A percentile compares a stretch with the other conserved stretches of the same genome.
Evolutionary conservation across 768 basidiomycete species (phyloP).

Genomic region (Pleurotus cornucopiae): DNA sequence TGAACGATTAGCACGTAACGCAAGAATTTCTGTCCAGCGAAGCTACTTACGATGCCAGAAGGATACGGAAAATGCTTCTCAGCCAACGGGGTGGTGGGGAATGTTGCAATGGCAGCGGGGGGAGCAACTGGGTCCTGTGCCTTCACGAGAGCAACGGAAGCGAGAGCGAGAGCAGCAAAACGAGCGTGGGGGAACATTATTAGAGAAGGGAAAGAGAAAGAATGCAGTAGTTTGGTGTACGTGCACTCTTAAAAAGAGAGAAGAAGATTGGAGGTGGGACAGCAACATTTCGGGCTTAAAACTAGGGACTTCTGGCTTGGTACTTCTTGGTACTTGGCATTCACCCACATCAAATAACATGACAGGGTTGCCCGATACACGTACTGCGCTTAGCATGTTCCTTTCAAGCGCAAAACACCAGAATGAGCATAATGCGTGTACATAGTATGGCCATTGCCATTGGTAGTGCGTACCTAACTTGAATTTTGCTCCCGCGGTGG

Average conservation of each 20-base stretch:
- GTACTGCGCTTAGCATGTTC: no score
- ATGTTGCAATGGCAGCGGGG: background rate
- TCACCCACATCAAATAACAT: constrained; percentile 4
- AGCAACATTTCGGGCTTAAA: constrained; percentile 1
- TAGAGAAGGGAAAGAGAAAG: constrained; percentile 1
- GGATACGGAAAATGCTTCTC: constrained; percentile 4
- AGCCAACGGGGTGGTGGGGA: constrained; percentile 6
- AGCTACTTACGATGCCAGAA: constrained; percentile 4
- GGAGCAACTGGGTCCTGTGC: background rate
- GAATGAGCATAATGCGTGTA: no score
- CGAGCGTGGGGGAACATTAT: constrained; percentile 9
- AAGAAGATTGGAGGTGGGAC: background rate
- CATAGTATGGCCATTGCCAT: no score
- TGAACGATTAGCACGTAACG: background rate
- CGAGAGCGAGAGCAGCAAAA: constrained; percentile 8
- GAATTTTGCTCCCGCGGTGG: no score
- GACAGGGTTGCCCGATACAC: background rate
- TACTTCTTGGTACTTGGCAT: background rate
- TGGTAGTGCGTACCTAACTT: no score
- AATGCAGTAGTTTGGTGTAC: background rate
- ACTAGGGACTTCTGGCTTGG: constrained; percentile 3
- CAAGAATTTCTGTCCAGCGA: background rate
- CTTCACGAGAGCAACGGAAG: constrained; percentile 4
- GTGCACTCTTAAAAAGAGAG: background rate
- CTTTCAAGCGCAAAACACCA: no score